These are phyloP conservation scores for Coniochaeta hoffmannii DNA, from an alignment of 2,329 filamentous ascomycete genomes.

Conservation along the genomic window DNA sequence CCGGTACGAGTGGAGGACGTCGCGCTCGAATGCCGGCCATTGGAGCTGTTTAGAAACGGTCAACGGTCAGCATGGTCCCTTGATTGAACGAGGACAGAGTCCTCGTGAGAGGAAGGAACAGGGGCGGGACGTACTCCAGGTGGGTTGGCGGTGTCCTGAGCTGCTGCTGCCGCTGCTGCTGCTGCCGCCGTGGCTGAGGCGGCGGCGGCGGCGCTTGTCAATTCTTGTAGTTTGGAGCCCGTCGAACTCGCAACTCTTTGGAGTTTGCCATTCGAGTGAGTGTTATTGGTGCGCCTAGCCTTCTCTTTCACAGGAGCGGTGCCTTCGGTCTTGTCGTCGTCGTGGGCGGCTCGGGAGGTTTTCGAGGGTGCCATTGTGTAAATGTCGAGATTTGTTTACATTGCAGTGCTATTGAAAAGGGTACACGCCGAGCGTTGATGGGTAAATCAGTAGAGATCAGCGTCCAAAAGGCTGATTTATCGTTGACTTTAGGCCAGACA, in stretches of 20 bases:
- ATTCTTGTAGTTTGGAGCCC: constrained; percentile 39
- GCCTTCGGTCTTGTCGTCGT: constrained; percentile 36
- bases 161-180: constrained; percentile 2
- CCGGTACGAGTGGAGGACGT: constrained; percentile 67
- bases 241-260: constrained; percentile 46
- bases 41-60: constrained; percentile 41
- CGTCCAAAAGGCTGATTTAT: too few relatives aligned
- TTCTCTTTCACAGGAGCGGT: constrained; percentile 34
- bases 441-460: too few relatives aligned
- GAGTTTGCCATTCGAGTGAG: constrained; percentile 43
- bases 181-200: constrained; percentile 14
- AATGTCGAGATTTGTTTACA: background rate
- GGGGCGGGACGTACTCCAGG: background rate
- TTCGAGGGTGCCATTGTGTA: constrained; percentile 37
- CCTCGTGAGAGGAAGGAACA: constrained; percentile 5
- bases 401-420: background rate
- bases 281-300: constrained; percentile 24
- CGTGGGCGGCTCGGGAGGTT: constrained; percentile 31
- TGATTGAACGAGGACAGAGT: constrained; percentile 2
- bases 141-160: background rate
- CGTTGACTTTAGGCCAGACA: too few relatives aligned
- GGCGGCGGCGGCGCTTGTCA: constrained; percentile 28
- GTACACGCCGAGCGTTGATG: too few relatives aligned
- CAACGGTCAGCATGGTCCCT: background rate
- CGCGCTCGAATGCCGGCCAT: constrained; percentile 61